Percentiles rank a stretch among this genome's conserved stretches.
Evolutionary conservation across 169 alveolate genomes (phyloP).

Genomic region (Eimeria sp.): DNA sequence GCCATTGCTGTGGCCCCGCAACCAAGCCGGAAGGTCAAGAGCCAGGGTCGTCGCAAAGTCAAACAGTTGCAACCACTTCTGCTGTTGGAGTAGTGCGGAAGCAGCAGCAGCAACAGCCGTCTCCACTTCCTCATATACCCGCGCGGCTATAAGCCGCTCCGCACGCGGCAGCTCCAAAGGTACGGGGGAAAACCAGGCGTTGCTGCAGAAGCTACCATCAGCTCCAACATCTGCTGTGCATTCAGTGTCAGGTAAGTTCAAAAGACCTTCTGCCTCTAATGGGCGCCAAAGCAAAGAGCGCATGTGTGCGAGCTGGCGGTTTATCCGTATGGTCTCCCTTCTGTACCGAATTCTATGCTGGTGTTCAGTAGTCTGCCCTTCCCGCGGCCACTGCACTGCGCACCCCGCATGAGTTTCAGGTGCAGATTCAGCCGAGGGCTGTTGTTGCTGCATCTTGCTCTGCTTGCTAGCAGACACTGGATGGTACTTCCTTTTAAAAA

Average conservation of each 20-base stretch:
- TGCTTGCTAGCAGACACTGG: not conserved
- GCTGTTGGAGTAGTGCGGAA: slow-evolving; percentile 16
- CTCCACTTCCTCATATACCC: slow-evolving; percentile 51
- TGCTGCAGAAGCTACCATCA: not conserved
- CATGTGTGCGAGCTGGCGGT: not conserved
- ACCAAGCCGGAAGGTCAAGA: slow-evolving; percentile 79
- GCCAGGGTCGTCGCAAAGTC: slow-evolving; percentile 64
- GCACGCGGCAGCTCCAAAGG: slow-evolving; percentile 29
- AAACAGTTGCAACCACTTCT: slow-evolving; percentile 74
- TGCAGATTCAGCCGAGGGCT: not conserved
- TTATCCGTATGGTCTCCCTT: not conserved
- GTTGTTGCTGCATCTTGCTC: slow-evolving; percentile 11
- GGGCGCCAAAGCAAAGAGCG: slow-evolving; percentile 62
- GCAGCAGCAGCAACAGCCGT: slow-evolving; percentile 36
- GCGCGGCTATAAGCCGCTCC: slow-evolving; percentile 46
- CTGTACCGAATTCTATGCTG: not conserved
- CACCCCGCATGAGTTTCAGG: not conserved
- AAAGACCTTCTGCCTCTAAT: not conserved
- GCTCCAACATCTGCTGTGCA: not conserved
- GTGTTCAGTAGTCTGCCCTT: not conserved
- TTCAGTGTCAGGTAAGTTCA: not conserved
- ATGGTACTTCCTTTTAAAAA: not conserved
- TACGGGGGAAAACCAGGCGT: slow-evolving; percentile 17
- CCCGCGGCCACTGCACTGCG: not conserved
- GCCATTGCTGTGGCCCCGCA: slow-evolving; percentile 28